Base-by-base conservation (phyloP, 176 grass and related monocot species). In the Eragrostis nindensis region DNA sequence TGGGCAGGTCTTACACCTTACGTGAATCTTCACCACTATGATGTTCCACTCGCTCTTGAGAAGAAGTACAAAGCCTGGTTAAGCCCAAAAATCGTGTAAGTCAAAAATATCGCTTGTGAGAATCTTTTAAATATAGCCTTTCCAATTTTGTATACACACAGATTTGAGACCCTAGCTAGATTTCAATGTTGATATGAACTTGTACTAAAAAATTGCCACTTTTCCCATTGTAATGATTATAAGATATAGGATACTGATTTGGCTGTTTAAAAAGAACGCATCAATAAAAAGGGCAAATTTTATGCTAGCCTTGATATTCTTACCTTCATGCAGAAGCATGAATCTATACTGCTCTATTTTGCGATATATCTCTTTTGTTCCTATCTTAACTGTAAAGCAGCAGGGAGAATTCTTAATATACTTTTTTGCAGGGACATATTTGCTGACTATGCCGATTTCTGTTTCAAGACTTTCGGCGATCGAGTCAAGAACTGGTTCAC, bases 401-500 rank as follows among this genome's bases (percentile, higher is more conserved):
- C 3, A 68, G 47, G 5, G 11, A 19, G 6, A 42, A 47, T 67
- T 74, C 21, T 66, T 25, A 2, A 39, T 74, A 73, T 49, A 7
- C 68, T 32, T 77, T 80, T 52, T 68, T 84, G 60, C 60, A 96
- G 93, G 44, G 85, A 79, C 36, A 76, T 76, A 86, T 96, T 88
- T 66, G 47, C 78, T 18, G 84, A 88, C 71, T 96, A 96, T 82
- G 79, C 90, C 3, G 93, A 96, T 32, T 89, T 92, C 67, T 92
- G 93, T 83, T 96, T 96, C 85, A 88, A 86, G 78, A 91, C 81
- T 52, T 96, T 84, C 70, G 87, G 93, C 0, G 82, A 96, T 84
- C 91, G 90, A 55, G 75, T 96, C 55, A 92, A 92, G 82, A 91
- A 92, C 75, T 96, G 93, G 93, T 84, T 92, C 75, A 96, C 93